Evolutionary conservation across 495 filamentous ascomycete genomes (phyloP), one percentile per base, ranked within the genome.

Genomic region (Niebla homalea): DNA sequence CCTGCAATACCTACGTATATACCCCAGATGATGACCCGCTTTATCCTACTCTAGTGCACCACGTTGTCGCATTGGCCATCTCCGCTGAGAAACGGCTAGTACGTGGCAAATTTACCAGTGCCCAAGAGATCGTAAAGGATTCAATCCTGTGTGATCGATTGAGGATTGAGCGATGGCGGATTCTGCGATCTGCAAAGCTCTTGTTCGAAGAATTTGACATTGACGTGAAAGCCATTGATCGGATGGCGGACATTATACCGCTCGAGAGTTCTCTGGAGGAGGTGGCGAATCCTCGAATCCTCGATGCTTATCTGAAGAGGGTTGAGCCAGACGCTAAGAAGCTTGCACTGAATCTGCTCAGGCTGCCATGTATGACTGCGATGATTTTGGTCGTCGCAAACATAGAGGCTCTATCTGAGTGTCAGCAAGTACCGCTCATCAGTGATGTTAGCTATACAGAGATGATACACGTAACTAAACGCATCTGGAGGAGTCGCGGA

Each of bases 11-110:
- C 19, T 23, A n/a, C 14, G 20, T 15, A 14, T 38, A 49, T 35
- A 45, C 46, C 14, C 23, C 5, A n/a, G 47, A 54, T 23, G 38
- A 55, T 49, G 55, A 54, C 54, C 51, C 44, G 0, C 35, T 57
- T 21, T 57, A 56, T 36, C 38, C 36, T 26, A 52, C 54, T 21
- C 35, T 42, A 16, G 46, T 46, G 16, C 47, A 57, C 18, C 49
- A 46, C 21, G 51, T 42, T 23, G 46, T 48, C 23, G 47, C 55
- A 11, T 44, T 57, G 8, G 51, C 46, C 22, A 36, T 48, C 10
- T 50, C 39, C 26, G 49, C 22, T 35, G 23, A 35, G 23, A 45
- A 51, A 19, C 26, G 42, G 16, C 52, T 45, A 37, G 16, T 39
- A 20, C 46, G 36, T 8, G n/a, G 26, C 37, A 48, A 16, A 16